Evolutionary conservation across 2,329 filamentous ascomycete species (phyloP).

Genomic region (Huntiella savannae): DNA sequence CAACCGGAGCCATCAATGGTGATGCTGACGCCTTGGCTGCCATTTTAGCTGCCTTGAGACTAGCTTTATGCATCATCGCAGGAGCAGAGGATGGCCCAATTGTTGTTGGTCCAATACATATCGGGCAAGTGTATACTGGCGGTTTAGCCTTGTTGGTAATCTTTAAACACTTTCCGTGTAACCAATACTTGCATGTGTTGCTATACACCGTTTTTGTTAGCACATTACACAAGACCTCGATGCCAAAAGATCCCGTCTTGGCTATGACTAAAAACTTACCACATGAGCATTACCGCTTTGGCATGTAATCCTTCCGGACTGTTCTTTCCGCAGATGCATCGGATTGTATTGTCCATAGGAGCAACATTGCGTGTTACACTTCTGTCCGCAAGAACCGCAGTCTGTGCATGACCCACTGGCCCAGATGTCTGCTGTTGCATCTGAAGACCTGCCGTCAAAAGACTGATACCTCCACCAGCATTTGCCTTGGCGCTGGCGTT

Average conservation of each 20-base stretch:
- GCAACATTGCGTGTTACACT: not conserved
- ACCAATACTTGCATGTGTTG: conserved; percentile 45
- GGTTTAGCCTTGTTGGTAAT: conserved; percentile 37
- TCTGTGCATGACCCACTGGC: not conserved
- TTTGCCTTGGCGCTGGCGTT: not conserved
- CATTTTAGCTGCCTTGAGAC: not conserved
- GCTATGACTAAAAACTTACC: conserved; percentile 25
- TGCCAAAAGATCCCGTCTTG: not conserved
- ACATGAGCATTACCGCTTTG: conserved; percentile 41
- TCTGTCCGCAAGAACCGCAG: not conserved
- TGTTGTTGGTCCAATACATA: conserved; percentile 37
- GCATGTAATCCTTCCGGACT: conserved; percentile 22
- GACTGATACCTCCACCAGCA: not conserved
- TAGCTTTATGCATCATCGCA: conserved; percentile 14
- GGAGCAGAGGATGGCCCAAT: conserved; percentile 26
- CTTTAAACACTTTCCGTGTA: conserved; percentile 44
- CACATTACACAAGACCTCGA: not conserved
- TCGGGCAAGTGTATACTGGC: conserved; percentile 43
- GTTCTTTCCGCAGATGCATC: conserved; percentile 36
- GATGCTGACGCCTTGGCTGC: conserved; percentile 14
- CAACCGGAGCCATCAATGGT: conserved; percentile 16
- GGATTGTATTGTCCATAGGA: conserved; percentile 21
- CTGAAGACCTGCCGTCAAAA: conserved; percentile 1
- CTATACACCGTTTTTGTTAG: conserved; percentile 18
- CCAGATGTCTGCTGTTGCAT: not conserved